A percentile compares a stretch with the other conserved stretches of the same genome.
Conservation (phyloP, 2,329 filamentous ascomycete species). For the Ophiocordyceps camponoti-leonardi region DNA sequence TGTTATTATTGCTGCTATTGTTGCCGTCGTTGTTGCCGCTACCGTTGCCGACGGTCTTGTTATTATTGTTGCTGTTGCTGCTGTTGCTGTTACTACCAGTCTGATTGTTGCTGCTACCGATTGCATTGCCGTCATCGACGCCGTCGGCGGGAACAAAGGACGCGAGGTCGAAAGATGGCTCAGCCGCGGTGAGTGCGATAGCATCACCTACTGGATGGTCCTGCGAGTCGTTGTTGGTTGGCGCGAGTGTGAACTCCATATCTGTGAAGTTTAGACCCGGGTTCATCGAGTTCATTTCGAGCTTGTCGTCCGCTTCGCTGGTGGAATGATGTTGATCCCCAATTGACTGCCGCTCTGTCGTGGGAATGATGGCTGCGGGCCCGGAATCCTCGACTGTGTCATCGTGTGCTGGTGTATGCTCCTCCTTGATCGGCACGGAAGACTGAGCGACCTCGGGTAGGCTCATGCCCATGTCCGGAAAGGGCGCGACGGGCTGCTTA, state of each 20-base stretch:
- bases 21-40: too few relatives aligned
- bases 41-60: too few relatives aligned
- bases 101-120: slow-evolving; percentile 2
- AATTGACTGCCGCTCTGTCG: slow-evolving; percentile 10
- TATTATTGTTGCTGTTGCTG: slow-evolving; percentile 1
- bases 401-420: slow-evolving; percentile 2
- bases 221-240: slow-evolving; percentile 16
- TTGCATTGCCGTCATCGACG: slow-evolving; percentile 8
- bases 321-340: slow-evolving; percentile 7
- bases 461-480: slow-evolving; percentile 38
- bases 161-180: slow-evolving; percentile 27
- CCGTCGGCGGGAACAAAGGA: slow-evolving; percentile 21
- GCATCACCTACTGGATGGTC: slow-evolving; percentile 5
- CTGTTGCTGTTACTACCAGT: background rate
- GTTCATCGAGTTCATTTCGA: slow-evolving; percentile 4
- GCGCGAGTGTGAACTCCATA: slow-evolving; percentile 37
- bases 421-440: slow-evolving; percentile 8
- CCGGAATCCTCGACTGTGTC: slow-evolving; percentile 10
- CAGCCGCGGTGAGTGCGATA: slow-evolving; percentile 8
- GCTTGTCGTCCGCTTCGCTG: slow-evolving; percentile 4
- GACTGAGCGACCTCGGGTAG: slow-evolving; percentile 12
- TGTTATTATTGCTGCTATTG: background rate
- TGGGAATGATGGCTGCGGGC: slow-evolving; percentile 7
- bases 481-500: slow-evolving; percentile 29
- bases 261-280: slow-evolving; percentile 35